A percentile compares a stretch with the other conserved stretches of the same genome.
Evolutionary conservation across 208 protist species (phyloP).

Genomic region (Leishmania turanica): DNA sequence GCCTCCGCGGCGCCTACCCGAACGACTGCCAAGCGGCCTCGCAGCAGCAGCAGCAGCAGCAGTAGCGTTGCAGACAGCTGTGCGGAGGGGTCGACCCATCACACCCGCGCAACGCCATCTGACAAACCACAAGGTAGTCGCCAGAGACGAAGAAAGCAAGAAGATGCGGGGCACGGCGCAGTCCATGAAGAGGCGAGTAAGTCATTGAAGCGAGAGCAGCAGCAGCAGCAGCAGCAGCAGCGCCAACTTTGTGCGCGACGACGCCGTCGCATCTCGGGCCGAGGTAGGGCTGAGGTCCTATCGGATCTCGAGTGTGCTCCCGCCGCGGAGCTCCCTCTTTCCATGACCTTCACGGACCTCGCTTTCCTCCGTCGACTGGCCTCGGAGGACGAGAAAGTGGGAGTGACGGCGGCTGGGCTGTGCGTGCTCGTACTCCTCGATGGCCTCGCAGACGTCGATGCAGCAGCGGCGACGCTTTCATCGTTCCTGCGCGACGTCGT

Average conservation of each 20-base stretch:
- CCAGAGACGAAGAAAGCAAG: not conserved
- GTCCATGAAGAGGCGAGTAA: not conserved
- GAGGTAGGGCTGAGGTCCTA: not conserved
- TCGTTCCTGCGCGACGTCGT: constrained; percentile 56
- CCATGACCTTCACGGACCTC: constrained; percentile 35
- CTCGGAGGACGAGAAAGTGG: not conserved
- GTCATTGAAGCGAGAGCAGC: not conserved
- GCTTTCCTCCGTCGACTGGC: constrained; percentile 18
- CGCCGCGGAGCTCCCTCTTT: constrained; percentile 4
- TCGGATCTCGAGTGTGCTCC: not conserved
- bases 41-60: not conserved
- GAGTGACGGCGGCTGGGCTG: not conserved
- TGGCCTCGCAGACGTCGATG: not conserved
- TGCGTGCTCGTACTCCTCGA: constrained; percentile 26
- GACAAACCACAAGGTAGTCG: not conserved
- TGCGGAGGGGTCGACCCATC: not conserved
- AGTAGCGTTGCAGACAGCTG: not conserved
- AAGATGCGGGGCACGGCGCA: not conserved
- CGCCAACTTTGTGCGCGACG: not conserved
- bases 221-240: not conserved
- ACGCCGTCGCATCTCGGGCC: not conserved
- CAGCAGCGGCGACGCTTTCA: not conserved
- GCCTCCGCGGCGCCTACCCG: not conserved
- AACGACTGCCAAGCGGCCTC: constrained; percentile 3
- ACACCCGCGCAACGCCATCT: not conserved